These are phyloP conservation scores for Knoxia roxburghii DNA, from an alignment of 257 asterid genomes.

Conservation along the genomic window DNA sequence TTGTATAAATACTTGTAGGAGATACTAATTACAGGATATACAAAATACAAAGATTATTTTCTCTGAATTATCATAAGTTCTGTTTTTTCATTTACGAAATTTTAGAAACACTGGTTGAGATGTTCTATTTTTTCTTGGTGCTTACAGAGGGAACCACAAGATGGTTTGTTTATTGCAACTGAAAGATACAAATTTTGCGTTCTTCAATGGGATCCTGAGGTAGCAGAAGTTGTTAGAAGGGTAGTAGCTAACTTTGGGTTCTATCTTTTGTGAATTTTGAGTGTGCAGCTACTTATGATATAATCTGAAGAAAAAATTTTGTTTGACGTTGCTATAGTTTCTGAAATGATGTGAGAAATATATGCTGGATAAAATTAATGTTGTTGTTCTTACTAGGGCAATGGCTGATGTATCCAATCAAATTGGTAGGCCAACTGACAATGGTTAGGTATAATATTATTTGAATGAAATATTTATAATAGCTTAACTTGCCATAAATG, in stretches of 20 bases:
- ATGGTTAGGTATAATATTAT: constrained; percentile 67
- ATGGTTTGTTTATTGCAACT: constrained; percentile 78
- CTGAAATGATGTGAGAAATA: background rate
- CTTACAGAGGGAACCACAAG: constrained; percentile 87
- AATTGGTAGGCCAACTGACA: constrained; percentile 88
- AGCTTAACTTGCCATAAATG: background rate
- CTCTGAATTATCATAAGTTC: too few relatives aligned
- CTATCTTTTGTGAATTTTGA: background rate
- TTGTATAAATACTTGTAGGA: too few relatives aligned
- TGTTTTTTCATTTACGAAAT: constrained; percentile 11
- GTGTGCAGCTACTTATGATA: background rate
- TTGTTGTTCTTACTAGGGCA: constrained; percentile 45
- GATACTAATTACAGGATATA: too few relatives aligned
- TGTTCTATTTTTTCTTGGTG: background rate
- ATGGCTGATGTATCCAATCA: constrained; percentile 96
- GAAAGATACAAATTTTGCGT: constrained; percentile 92
- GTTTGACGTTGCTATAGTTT: background rate
- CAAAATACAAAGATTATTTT: too few relatives aligned
- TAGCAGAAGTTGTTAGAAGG: constrained; percentile 76
- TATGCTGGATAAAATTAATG: background rate
- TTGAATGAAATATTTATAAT: background rate
- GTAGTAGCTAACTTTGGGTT: constrained; percentile 17
- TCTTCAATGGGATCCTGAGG: constrained; percentile 86
- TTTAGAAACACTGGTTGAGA: constrained; percentile 8
- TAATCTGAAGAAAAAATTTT: background rate